Evolutionary conservation across 192 early-diverging fungal genomes (phyloP).

Genomic region (Rhizophagus sp.): DNA sequence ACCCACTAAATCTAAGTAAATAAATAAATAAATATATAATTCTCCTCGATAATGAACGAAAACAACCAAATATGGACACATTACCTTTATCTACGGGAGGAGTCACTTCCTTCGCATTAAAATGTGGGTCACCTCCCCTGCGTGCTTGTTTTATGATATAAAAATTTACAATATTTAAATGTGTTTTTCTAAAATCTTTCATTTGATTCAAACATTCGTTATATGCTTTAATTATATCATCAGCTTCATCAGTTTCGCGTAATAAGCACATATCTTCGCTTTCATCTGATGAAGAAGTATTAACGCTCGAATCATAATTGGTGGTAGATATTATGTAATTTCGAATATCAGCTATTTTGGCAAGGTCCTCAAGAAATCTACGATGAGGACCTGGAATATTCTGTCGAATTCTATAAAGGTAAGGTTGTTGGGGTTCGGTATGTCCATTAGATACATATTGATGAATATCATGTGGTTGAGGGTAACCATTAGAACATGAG

Average conservation of each 20-base stretch:
- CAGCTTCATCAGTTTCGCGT: slow-evolving; percentile 25
- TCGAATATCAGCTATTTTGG: slow-evolving; percentile 65
- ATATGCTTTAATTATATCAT: slow-evolving; percentile 64
- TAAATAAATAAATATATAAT: not conserved
- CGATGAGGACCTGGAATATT: slow-evolving; percentile 92
- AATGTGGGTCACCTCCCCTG: slow-evolving; percentile 57
- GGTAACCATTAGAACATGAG: not conserved
- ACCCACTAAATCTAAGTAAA: not conserved
- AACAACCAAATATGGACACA: not conserved
- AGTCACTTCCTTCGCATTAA: slow-evolving; percentile 27
- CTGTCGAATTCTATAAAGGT: slow-evolving; percentile 86
- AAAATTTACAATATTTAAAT: slow-evolving; percentile 88
- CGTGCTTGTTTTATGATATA: slow-evolving; percentile 88
- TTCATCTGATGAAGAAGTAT: slow-evolving; percentile 16
- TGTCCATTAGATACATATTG: not conserved
- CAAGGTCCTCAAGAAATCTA: slow-evolving; percentile 78
- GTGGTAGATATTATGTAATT: slow-evolving; percentile 52
- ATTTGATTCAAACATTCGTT: slow-evolving; percentile 81
- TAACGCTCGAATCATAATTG: slow-evolving; percentile 32
- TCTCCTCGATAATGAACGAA: not conserved
- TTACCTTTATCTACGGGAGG: slow-evolving; percentile 10
- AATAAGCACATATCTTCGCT: slow-evolving; percentile 26
- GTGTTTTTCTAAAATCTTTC: slow-evolving; percentile 85
- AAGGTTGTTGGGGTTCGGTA: slow-evolving; percentile 62
- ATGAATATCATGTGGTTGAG: not conserved